These are phyloP conservation scores for Seiridium unicorne DNA, from an alignment of 2,329 filamentous ascomycete species.

Conservation along the genomic window DNA sequence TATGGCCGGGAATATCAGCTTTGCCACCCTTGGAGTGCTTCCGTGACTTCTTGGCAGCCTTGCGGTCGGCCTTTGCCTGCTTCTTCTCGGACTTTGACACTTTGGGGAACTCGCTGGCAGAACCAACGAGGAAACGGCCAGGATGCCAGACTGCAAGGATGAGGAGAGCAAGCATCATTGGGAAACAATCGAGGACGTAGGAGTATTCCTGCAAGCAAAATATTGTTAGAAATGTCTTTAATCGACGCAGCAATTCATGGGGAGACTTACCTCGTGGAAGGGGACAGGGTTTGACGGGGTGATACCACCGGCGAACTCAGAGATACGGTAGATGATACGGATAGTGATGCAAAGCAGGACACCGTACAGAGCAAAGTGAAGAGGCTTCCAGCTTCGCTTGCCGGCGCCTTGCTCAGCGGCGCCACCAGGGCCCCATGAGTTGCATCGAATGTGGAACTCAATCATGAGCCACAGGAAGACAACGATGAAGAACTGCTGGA, in stretches of 20 bases:
- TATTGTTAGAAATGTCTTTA: not conserved
- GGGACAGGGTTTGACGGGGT: constrained; percentile 41
- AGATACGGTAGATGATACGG: constrained; percentile 60
- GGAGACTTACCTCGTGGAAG: constrained; percentile 38
- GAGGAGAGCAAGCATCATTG: constrained; percentile 49
- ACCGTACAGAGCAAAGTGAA: constrained; percentile 31
- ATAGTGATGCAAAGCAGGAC: constrained; percentile 35
- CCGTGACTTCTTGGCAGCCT: constrained; percentile 22
- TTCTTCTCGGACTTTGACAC: constrained; percentile 34
- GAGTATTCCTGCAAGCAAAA: constrained; percentile 34
- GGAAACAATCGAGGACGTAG: constrained; percentile 49
- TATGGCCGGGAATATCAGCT: not conserved
- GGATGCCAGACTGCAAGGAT: constrained; percentile 39
- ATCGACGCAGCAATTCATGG: not conserved
- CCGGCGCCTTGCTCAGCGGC: not conserved
- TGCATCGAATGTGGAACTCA: constrained; percentile 28
- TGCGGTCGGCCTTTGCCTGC: constrained; percentile 22
- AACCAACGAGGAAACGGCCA: constrained; percentile 34
- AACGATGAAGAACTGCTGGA: constrained; percentile 36
- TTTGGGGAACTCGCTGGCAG: constrained; percentile 36
- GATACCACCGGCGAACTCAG: constrained; percentile 51
- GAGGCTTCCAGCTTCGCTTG: constrained; percentile 28
- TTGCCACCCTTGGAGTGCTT: not conserved
- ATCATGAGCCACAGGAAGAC: constrained; percentile 33
- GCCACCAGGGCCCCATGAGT: not conserved